Evolutionary conservation across 2,329 filamentous ascomycete species (phyloP), one percentile per base, ranked within the genome.

Genomic region (Ophiosphaerella korrae): DNA sequence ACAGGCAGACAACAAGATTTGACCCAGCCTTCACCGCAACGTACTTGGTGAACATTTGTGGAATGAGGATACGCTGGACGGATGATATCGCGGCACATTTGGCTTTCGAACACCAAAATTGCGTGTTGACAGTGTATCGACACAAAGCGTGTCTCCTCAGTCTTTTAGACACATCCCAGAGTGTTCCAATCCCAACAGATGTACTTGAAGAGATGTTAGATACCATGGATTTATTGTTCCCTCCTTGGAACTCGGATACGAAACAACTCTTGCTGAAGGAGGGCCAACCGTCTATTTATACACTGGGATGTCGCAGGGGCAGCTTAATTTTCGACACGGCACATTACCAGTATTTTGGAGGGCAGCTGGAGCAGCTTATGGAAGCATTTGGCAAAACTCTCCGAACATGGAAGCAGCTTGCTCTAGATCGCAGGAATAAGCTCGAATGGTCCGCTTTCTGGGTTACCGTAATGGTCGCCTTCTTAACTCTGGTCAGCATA

Each of bases 401-500:
- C 13, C 23, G 46, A 24, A 52, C 46, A 7, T 54, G 50, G 53
- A 59, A 45, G 23, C 50, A 59, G 26, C 42, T 56, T 2, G 56
- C 56, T 1, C 37, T 45, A 12, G 56, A 59, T 42, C 42, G 50
- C 13, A 38, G 53, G 21, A 56, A 59, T 32, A 55, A 53, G 40
- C 31, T 52, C 45, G 52, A 59, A 40, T 59, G 50, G 47, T 49
- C 50, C 8, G 53, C 50, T 7, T 59, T 56, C 29, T 56, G 53
- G 53, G 39, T 56, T 8, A 52, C 48, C 5, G 42, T 54, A n/a
- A 56, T 56, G 47, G 53, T 56, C 11, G 50, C 50, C n/a, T 11
- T 53, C 24, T 29, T 56, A 24, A 52, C 53, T 18, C 8, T 56
- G 9, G 48, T 58, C 36, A 58, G 53, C 42, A 56, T 56, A 23